Evolutionary conservation across 2,329 filamentous ascomycete species (phyloP).

Genomic region (Cladosporium oxysporum): DNA sequence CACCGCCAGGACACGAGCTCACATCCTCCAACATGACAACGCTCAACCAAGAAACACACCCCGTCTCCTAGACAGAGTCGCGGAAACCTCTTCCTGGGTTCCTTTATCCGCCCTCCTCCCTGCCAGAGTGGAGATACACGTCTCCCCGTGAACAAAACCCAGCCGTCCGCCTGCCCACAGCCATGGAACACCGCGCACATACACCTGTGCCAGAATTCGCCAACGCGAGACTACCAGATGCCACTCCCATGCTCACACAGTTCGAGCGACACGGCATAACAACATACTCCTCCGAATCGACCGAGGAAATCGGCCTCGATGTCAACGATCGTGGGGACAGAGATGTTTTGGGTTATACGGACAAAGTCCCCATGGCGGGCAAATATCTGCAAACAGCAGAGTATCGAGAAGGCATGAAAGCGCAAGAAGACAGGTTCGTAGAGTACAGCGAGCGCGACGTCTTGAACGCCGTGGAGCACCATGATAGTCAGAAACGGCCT

Average conservation of each 20-base stretch:
- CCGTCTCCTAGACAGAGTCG: neutral
- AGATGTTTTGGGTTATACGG: neutral
- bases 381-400: neutral
- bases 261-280: conserved; percentile 1
- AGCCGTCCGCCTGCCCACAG: neutral
- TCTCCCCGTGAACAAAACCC: conserved; percentile 2
- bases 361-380: conserved; percentile 1
- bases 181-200: conserved; percentile 9
- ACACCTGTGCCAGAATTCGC: neutral
- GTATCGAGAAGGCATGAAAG: neutral
- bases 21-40: neutral
- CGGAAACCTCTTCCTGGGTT: neutral
- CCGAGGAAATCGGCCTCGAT: neutral
- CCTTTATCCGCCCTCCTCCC: neutral
- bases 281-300: conserved; percentile 4
- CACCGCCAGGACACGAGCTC: neutral
- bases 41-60: neutral
- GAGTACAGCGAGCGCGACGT: neutral
- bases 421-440: neutral
- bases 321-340: neutral
- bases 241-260: neutral
- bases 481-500: neutral
- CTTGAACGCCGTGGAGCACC: neutral
- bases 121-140: conserved; percentile 4
- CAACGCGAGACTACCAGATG: neutral